phyloP scores from a whole-genome alignment of 768 basidiomycete species.

The Boletus sp. region DNA sequence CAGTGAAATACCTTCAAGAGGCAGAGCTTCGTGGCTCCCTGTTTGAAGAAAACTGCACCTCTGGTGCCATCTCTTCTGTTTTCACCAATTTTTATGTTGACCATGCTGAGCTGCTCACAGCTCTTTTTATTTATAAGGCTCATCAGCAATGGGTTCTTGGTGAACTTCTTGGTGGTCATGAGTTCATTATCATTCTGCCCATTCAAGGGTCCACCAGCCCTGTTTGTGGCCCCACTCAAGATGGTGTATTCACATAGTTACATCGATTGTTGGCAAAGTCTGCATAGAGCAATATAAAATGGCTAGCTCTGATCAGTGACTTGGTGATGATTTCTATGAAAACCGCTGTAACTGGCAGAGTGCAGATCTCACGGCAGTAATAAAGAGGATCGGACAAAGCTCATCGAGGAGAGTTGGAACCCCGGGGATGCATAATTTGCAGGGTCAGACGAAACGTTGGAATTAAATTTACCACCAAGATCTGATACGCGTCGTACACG shows the following conservation, averaged over 20 bases:
- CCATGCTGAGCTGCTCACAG: neutral
- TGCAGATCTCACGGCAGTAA: no score
- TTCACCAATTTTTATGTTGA: neutral
- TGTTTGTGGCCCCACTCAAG: neutral
- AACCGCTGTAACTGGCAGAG: no score
- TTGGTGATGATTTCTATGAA: no score
- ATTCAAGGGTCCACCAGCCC: neutral
- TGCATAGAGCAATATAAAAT: no score
- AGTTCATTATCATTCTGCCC: neutral
- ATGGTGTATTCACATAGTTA: neutral
- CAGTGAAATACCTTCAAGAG: constrained; percentile 1
- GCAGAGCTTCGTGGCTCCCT: constrained; percentile 1
- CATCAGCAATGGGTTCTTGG: neutral
- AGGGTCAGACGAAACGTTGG: no score
- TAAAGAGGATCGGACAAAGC: no score
- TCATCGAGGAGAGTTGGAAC: no score
- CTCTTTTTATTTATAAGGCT: neutral
- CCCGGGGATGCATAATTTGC: no score
- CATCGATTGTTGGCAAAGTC: neutral
- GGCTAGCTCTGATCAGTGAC: neutral
- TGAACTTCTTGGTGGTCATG: constrained; percentile 2
- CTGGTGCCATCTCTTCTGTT: constrained; percentile 2
- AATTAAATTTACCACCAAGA: no score
- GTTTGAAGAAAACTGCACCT: constrained; percentile 4
- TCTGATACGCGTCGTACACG: no score